phyloP scores from a whole-genome alignment of 139 green algal genomes.

The Chlorella sp. region DNA sequence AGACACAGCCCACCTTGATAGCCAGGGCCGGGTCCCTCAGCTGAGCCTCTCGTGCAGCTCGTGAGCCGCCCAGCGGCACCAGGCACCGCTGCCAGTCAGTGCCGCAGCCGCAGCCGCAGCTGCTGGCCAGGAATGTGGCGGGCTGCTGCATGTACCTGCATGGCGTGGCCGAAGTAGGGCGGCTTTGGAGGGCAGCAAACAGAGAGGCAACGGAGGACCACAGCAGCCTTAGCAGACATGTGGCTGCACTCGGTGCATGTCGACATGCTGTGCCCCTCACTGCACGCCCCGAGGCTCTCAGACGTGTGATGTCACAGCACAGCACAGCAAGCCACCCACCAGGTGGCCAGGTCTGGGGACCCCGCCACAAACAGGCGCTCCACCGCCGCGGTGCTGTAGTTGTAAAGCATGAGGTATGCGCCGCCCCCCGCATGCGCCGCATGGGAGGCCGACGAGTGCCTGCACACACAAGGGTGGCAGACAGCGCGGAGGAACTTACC shows the following conservation, averaged over 20 bases:
- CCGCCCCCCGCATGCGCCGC: background rate
- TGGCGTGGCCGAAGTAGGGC: background rate
- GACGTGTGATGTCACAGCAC: too few relatives aligned
- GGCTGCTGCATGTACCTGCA: slow-evolving; percentile 35
- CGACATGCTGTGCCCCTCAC: too few relatives aligned
- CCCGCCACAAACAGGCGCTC: slow-evolving; percentile 32
- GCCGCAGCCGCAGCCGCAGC: slow-evolving; percentile 3
- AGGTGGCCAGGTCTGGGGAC: slow-evolving; percentile 15
- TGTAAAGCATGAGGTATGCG: slow-evolving; percentile 41
- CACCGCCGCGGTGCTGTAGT: background rate
- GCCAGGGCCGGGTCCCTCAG: background rate
- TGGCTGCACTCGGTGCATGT: too few relatives aligned
- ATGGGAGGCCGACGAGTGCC: background rate
- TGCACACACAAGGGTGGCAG: background rate
- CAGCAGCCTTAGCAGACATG: background rate
- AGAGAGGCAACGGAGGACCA: too few relatives aligned
- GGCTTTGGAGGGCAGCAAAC: background rate
- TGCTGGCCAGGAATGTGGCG: background rate
- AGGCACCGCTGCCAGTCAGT: slow-evolving; percentile 36
- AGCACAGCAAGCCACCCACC: background rate
- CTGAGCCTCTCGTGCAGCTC: background rate
- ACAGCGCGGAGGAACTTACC: too few relatives aligned
- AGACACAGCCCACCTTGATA: background rate
- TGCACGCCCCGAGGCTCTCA: too few relatives aligned
- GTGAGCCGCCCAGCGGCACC: background rate